Evolutionary conservation across 1,284 basidiomycete genomes (phyloP).

Genomic region (Xerocomus nothofagi): DNA sequence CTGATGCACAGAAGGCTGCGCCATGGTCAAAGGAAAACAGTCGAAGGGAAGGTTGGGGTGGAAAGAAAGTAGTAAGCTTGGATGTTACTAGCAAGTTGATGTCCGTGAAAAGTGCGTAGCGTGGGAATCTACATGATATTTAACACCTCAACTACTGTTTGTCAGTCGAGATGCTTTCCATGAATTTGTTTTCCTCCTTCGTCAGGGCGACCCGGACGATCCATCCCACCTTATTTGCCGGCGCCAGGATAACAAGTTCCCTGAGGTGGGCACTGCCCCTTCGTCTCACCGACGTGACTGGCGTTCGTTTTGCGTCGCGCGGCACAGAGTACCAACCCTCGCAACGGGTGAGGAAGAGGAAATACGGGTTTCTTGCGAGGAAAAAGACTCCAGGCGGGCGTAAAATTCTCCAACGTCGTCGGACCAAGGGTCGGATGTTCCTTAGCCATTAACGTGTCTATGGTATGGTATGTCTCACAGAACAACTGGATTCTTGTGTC

Average conservation of each 20-base stretch:
- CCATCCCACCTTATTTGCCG: slow-evolving; percentile 18
- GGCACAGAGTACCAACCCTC: slow-evolving; percentile 38
- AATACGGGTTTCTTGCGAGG: slow-evolving; percentile 34
- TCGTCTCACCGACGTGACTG: slow-evolving; percentile 20
- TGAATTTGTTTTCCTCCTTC: slow-evolving; percentile 24
- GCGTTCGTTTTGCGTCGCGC: slow-evolving; percentile 37
- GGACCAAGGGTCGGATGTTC: slow-evolving; percentile 41
- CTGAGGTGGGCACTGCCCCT: slow-evolving; percentile 27
- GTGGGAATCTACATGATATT: slow-evolving; percentile 25
- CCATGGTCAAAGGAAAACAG: slow-evolving; percentile 28
- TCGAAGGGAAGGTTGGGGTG: slow-evolving; percentile 1
- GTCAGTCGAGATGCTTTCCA: slow-evolving; percentile 19
- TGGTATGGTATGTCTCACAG: slow-evolving; percentile 15
- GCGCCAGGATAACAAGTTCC: slow-evolving; percentile 17
- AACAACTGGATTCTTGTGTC: not conserved
- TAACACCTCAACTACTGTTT: not conserved
- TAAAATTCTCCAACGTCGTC: slow-evolving; percentile 39
- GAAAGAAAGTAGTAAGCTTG: not conserved
- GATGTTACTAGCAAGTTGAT: not conserved
- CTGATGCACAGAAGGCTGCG: slow-evolving; percentile 54
- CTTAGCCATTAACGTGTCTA: slow-evolving; percentile 38
- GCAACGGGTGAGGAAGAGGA: slow-evolving; percentile 35
- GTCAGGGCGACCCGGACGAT: slow-evolving; percentile 27
- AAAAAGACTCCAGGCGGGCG: slow-evolving; percentile 35
- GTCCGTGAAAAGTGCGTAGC: slow-evolving; percentile 3